Percentiles rank a stretch among this genome's conserved stretches.
Evolutionary conservation across 2,329 filamentous ascomycete genomes (phyloP).

Genomic region (Penicillium paneum): DNA sequence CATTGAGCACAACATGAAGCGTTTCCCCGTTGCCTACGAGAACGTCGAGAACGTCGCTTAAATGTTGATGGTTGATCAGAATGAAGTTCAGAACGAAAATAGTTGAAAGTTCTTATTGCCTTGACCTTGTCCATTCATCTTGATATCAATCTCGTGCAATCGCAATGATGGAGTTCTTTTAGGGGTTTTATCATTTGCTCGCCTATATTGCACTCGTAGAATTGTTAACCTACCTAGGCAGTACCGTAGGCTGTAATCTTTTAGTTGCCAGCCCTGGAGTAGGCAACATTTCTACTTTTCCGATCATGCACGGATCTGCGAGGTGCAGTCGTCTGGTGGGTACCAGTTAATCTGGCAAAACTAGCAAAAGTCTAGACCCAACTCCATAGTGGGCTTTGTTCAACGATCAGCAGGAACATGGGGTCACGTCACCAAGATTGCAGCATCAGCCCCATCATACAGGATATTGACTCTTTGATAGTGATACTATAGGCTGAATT

Average conservation of each 20-base stretch:
- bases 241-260: background rate
- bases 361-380: slow-evolving; percentile 4
- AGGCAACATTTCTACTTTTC: background rate
- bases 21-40: slow-evolving; percentile 84
- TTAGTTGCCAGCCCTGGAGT: background rate
- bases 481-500: no score
- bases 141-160: slow-evolving; percentile 24
- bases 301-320: background rate
- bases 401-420: background rate
- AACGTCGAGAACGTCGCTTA: slow-evolving; percentile 46
- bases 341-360: background rate
- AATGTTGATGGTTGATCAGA: slow-evolving; percentile 31
- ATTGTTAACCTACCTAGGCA: background rate
- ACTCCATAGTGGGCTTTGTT: background rate
- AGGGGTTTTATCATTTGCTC: slow-evolving; percentile 14
- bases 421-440: background rate
- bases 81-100: slow-evolving; percentile 27
- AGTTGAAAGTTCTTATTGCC: slow-evolving; percentile 23
- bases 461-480: no score
- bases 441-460: background rate
- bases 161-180: slow-evolving; percentile 25
- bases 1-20: slow-evolving; percentile 81
- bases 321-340: background rate
- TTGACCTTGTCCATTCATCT: slow-evolving; percentile 17
- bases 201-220: slow-evolving; percentile 1